Percentiles rank a stretch among this genome's conserved stretches.
These are phyloP conservation scores for Sphaerostilbella broomeana DNA, from an alignment of 2,329 filamentous ascomycete species.

Conservation along the genomic window DNA sequence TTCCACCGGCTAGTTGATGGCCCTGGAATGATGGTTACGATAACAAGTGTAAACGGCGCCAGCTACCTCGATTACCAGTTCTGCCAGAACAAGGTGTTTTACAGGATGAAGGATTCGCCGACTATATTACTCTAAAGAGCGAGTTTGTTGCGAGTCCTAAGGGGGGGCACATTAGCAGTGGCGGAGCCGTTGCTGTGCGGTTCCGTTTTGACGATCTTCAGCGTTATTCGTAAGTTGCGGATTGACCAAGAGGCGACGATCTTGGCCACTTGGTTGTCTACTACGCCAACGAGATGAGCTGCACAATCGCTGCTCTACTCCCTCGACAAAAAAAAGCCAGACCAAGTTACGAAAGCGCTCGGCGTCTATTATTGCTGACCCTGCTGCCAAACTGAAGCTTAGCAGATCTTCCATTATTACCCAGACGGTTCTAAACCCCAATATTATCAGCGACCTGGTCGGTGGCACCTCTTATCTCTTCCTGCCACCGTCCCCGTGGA, in stretches of 20 bases:
- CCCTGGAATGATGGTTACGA: constrained; percentile 49
- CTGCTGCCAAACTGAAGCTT: constrained; percentile 44
- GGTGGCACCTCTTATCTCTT: constrained; percentile 52
- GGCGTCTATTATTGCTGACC: constrained; percentile 43
- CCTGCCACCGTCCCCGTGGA: constrained; percentile 42
- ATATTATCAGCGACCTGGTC: constrained; percentile 47
- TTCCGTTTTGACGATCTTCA: constrained; percentile 60
- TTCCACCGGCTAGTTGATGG: constrained; percentile 57
- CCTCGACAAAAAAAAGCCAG: constrained; percentile 58
- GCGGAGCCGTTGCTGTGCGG: constrained; percentile 57
- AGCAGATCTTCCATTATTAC: constrained; percentile 58
- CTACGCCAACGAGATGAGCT: constrained; percentile 71
- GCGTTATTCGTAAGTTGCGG: constrained; percentile 48
- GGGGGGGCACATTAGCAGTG: constrained; percentile 43
- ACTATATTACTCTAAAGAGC: constrained; percentile 54
- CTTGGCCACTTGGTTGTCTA: constrained; percentile 73
- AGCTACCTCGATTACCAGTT: constrained; percentile 59
- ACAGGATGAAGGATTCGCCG: constrained; percentile 60
- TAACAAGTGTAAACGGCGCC: constrained; percentile 54
- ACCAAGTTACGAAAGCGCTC: constrained; percentile 52
- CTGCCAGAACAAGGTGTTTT: constrained; percentile 54
- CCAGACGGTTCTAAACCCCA: constrained; percentile 55
- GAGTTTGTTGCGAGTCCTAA: constrained; percentile 54
- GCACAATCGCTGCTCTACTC: constrained; percentile 62
- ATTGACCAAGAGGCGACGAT: constrained; percentile 58